phyloP scores from a whole-genome alignment of 495 filamentous ascomycete species.

The Haplographium delicatum region DNA sequence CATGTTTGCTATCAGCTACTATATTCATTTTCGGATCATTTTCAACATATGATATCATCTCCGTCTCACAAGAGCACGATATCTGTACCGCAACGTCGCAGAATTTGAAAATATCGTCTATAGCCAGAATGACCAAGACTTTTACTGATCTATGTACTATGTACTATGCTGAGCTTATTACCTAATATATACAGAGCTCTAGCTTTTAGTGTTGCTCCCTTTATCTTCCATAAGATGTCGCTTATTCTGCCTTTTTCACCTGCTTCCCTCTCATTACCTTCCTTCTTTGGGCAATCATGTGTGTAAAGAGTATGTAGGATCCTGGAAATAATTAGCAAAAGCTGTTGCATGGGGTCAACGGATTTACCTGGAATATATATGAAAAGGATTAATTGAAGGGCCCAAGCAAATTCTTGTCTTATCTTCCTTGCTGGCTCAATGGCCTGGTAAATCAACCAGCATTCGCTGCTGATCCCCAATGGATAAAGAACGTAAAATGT shows the following conservation, averaged over 20 bases:
- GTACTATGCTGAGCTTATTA: too few species aligned
- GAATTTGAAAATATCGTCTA: too few species aligned
- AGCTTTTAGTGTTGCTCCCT: too few species aligned
- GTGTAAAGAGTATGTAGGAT: conserved; percentile 80
- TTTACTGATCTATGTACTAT: too few species aligned
- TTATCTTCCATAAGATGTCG: too few species aligned
- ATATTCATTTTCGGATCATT: too few species aligned
- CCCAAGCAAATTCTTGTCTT: conserved; percentile 47
- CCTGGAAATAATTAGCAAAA: conserved; percentile 43
- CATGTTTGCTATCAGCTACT: too few species aligned
- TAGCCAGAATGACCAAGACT: too few species aligned
- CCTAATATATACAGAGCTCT: too few species aligned
- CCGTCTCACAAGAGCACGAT: too few species aligned
- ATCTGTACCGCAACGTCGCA: too few species aligned
- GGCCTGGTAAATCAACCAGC: conserved; percentile 63
- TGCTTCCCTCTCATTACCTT: conserved; percentile 63
- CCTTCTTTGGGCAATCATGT: conserved; percentile 87
- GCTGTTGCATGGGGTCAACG: not conserved
- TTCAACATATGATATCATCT: too few species aligned
- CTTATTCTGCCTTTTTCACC: conserved; percentile 22
- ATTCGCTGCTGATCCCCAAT: conserved; percentile 82
- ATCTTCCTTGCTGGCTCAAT: conserved; percentile 52
- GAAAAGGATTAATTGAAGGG: conserved; percentile 56
- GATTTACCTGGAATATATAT: conserved; percentile 77
- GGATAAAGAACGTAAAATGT: conserved; percentile 91